phyloP scores from a whole-genome alignment of 148 eudicot species.

The Vaccinium darrowii region DNA sequence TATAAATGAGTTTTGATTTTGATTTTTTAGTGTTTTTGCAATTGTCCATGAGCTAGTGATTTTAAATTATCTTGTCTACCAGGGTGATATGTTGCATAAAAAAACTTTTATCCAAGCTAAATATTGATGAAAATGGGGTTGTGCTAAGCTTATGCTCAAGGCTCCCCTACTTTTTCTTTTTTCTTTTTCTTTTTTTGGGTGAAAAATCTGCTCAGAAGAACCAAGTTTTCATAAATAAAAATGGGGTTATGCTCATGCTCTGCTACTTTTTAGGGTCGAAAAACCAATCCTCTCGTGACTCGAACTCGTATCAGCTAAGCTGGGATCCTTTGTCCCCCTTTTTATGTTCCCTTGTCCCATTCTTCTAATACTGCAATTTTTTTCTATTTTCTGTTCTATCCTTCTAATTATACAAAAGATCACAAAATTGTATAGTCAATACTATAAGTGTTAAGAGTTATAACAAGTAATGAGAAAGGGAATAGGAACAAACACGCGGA shows the following conservation, averaged over 20 bases:
- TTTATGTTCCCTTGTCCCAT: background rate
- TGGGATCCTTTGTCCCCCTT: background rate
- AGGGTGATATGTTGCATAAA: background rate
- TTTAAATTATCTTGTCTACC: background rate
- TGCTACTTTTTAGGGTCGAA: background rate
- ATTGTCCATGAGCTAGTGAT: background rate
- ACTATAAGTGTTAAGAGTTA: too few species aligned
- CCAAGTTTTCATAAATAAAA: background rate
- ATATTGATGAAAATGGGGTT: background rate
- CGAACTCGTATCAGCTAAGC: background rate
- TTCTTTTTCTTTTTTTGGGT: background rate
- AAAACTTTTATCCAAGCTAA: background rate
- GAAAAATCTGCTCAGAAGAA: background rate
- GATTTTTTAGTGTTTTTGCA: background rate
- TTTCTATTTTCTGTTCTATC: background rate
- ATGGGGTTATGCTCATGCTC: background rate
- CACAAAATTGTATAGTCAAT: too few species aligned
- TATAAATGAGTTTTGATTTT: background rate
- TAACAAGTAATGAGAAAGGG: background rate
- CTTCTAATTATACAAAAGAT: background rate
- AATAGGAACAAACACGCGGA: background rate
- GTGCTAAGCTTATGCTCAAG: background rate
- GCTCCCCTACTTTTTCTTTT: background rate
- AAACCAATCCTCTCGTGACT: background rate
- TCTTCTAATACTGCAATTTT: background rate